Percentiles rank a stretch among this genome's conserved stretches.
Evolutionary conservation across 306 rosid genomes (phyloP).

Genomic region (Lathyrus aphaca): DNA sequence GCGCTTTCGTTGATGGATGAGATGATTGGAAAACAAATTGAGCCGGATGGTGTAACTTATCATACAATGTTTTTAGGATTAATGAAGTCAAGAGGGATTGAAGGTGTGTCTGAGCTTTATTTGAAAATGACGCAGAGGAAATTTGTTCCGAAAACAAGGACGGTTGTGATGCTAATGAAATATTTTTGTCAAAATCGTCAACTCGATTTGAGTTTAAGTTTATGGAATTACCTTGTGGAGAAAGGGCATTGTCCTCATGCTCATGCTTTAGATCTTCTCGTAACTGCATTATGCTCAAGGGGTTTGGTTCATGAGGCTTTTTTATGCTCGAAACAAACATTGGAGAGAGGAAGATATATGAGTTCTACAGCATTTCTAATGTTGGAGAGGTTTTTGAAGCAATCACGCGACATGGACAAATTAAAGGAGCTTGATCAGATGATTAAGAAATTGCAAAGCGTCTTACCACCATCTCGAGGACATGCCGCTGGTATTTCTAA

Average conservation of each 20-base stretch:
- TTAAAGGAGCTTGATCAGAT: conserved; percentile 62
- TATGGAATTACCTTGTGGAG: conserved; percentile 72
- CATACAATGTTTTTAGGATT: conserved; percentile 69
- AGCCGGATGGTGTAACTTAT: conserved; percentile 67
- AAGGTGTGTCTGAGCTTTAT: conserved; percentile 58
- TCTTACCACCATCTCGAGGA: conserved; percentile 62
- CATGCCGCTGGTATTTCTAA: conserved; percentile 49
- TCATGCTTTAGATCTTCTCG: conserved; percentile 80
- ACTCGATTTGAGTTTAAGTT: conserved; percentile 65
- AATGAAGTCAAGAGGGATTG: conserved; percentile 54
- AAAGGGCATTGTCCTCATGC: conserved; percentile 86
- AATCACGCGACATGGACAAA: conserved; percentile 54
- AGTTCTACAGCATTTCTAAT: conserved; percentile 64
- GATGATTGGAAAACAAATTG: conserved; percentile 64
- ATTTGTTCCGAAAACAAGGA: conserved; percentile 71
- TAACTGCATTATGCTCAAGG: conserved; percentile 76
- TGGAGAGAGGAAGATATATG: conserved; percentile 86
- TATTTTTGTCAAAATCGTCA: conserved; percentile 65
- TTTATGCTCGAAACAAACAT: conserved; percentile 72
- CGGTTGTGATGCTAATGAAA: conserved; percentile 74
- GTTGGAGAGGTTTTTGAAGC: conserved; percentile 63
- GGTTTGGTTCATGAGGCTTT: conserved; percentile 67
- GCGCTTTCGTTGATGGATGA: conserved; percentile 68
- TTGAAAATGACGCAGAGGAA: conserved; percentile 62
- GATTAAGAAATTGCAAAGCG: conserved; percentile 59